These are phyloP conservation scores for Citrullus amarus DNA, from an alignment of 306 rosid genomes.

Conservation along the genomic window DNA sequence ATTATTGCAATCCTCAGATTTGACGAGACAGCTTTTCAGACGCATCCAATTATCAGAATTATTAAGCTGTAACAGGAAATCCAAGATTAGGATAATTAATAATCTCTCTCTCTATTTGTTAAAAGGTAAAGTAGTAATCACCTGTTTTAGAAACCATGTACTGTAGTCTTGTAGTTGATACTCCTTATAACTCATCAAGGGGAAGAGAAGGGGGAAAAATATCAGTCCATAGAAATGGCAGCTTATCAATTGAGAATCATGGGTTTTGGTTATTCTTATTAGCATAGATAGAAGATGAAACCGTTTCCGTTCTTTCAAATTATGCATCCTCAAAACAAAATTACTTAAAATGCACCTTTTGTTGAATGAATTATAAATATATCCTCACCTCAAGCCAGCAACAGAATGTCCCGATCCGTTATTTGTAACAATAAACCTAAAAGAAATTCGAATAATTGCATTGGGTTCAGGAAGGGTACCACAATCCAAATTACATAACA, in stretches of 20 bases:
- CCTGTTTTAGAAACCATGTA: slow-evolving; percentile 90
- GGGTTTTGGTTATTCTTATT: neutral
- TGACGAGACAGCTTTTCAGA: slow-evolving; percentile 69
- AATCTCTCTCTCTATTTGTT: neutral
- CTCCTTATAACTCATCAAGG: slow-evolving; percentile 71
- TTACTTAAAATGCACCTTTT: neutral
- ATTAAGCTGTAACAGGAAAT: slow-evolving; percentile 44
- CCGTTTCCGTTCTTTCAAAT: neutral
- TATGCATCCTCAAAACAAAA: neutral
- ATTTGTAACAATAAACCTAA: slow-evolving; percentile 86
- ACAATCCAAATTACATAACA: neutral
- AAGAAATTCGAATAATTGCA: neutral
- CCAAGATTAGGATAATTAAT: neutral
- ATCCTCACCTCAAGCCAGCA: slow-evolving; percentile 61
- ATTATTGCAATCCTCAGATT: slow-evolving; percentile 70
- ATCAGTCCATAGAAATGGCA: slow-evolving; percentile 2
- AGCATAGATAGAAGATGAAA: neutral
- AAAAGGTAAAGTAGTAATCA: slow-evolving; percentile 6
- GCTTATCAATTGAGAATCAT: neutral
- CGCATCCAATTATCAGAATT: slow-evolving; percentile 69
- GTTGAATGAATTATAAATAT: neutral
- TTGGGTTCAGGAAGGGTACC: neutral
- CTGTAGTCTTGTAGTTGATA: slow-evolving; percentile 87
- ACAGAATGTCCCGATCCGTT: slow-evolving; percentile 76
- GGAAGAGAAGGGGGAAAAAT: slow-evolving; percentile 8